These are phyloP conservation scores for Laburnicola sp. DNA, from an alignment of 2,329 filamentous ascomycete species.

Conservation along the genomic window DNA sequence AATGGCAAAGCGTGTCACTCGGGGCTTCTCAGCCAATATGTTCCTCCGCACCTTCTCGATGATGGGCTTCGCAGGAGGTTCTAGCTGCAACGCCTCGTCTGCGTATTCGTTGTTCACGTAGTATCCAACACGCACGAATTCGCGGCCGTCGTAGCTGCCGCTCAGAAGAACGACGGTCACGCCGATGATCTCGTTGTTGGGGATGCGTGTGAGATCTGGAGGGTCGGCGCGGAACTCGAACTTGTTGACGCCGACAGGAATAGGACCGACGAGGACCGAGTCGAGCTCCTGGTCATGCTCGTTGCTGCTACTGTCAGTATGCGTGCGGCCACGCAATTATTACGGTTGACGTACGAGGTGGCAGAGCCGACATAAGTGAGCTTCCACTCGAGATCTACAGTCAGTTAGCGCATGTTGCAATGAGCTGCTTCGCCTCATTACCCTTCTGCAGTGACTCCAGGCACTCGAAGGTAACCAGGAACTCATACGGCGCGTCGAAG, in stretches of 20 bases:
- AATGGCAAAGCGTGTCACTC: conserved; percentile 96
- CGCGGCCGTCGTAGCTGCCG: conserved; percentile 92
- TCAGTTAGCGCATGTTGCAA: conserved; percentile 17
- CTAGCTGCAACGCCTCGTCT: conserved; percentile 81
- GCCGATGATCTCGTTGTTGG: conserved; percentile 90
- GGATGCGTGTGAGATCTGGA: conserved; percentile 86
- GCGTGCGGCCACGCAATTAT: conserved; percentile 13
- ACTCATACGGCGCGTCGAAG: conserved; percentile 90
- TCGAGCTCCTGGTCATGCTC: conserved; percentile 99
- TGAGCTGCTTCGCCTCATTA: conserved; percentile 41
- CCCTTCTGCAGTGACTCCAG: conserved; percentile 93
- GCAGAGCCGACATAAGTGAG: conserved; percentile 98
- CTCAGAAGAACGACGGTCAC: conserved; percentile 96
- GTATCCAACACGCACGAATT: conserved; percentile 98
- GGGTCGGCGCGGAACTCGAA: conserved; percentile 96
- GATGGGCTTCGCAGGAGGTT: conserved; percentile 88
- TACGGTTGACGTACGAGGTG: conserved; percentile 71
- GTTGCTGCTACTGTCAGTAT: conserved; percentile 59
- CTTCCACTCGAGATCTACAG: conserved; percentile 95
- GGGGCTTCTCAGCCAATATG: conserved; percentile 93
- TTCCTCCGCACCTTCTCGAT: conserved; percentile 91
- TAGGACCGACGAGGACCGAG: conserved; percentile 93
- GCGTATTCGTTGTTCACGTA: conserved; percentile 99
- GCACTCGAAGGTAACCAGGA: conserved; percentile 99
- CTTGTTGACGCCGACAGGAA: conserved; percentile 97